Conservation (phyloP, 148 eudicot species). For the Pouteria glomerata region DNA sequence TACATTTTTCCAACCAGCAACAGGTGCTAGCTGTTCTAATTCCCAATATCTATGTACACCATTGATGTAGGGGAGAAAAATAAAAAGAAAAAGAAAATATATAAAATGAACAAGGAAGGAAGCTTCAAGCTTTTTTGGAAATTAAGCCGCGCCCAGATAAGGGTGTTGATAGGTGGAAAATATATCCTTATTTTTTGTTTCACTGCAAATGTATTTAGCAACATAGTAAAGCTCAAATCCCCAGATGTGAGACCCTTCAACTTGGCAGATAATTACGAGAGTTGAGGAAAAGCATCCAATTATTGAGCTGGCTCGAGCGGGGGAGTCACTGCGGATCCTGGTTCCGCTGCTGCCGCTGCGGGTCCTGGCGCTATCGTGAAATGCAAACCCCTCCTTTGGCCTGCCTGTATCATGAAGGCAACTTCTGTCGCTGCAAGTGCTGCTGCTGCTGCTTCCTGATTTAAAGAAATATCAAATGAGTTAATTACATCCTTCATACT, state of each 20-base stretch:
- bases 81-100: not conserved
- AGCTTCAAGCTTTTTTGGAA: not conserved
- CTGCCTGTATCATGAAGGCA: slow-evolving; percentile 66
- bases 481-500: not conserved
- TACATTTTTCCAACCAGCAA: not conserved
- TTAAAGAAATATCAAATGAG: not conserved
- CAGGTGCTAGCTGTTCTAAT: not conserved
- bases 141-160: slow-evolving; percentile 2
- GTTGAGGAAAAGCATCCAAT: not conserved
- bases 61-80: not conserved
- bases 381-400: slow-evolving; percentile 59
- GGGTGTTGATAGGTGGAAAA: not conserved
- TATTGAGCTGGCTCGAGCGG: slow-evolving; percentile 33
- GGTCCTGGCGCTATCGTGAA: slow-evolving; percentile 55
- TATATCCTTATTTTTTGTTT: not conserved
- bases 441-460: slow-evolving; percentile 61
- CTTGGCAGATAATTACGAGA: not conserved
- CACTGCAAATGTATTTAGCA: not conserved
- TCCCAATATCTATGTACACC: not conserved
- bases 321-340: slow-evolving; percentile 17
- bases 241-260: not conserved
- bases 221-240: not conserved
- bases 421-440: slow-evolving; percentile 66
- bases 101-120: not conserved
- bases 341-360: not conserved